phyloP scores from a whole-genome alignment of 164 flowering plant genomes.

The Euptelea pleiosperma region DNA sequence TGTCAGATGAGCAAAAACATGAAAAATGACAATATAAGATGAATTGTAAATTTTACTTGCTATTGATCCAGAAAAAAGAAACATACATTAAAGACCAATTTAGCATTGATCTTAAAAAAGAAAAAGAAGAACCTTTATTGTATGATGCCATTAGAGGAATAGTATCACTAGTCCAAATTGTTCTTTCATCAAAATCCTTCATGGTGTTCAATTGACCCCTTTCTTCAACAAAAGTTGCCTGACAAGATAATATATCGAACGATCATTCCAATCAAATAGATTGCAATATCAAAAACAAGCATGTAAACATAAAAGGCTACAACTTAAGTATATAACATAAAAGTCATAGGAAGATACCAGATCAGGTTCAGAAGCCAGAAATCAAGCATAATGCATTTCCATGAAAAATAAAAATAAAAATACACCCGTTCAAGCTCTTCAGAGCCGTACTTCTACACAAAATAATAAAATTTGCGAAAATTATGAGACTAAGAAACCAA shows the following conservation, averaged over 20 bases:
- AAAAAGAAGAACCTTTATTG: slow-evolving; percentile 55
- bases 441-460: background rate
- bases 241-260: slow-evolving; percentile 15
- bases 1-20: slow-evolving; percentile 20
- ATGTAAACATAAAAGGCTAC: too few species aligned
- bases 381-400: background rate
- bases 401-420: background rate
- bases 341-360: background rate
- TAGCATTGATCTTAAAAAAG: background rate
- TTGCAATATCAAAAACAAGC: too few species aligned
- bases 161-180: slow-evolving; percentile 85
- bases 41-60: too few species aligned
- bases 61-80: too few species aligned
- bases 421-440: background rate
- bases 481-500: too few species aligned
- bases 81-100: background rate
- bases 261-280: background rate
- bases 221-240: slow-evolving; percentile 70
- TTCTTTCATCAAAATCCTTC: slow-evolving; percentile 87
- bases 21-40: too few species aligned
- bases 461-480: too few species aligned
- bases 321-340: too few species aligned
- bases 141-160: slow-evolving; percentile 87
- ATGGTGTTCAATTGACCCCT: slow-evolving; percentile 63
- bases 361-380: too few species aligned